Evolutionary conservation across 768 basidiomycete species (phyloP).

Genomic region (Crucibulum laeve): DNA sequence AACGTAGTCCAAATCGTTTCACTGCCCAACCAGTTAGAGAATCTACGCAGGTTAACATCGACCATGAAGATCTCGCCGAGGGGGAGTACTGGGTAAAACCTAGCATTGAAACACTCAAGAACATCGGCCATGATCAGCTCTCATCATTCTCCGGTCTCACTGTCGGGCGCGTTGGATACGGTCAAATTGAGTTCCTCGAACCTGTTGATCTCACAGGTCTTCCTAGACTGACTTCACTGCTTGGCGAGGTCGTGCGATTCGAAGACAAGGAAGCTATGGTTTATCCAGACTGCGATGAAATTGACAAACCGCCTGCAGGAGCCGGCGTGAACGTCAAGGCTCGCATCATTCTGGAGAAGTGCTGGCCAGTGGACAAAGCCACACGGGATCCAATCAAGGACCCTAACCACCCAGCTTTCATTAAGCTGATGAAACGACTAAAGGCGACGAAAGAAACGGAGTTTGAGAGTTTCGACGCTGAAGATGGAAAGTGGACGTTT

Average conservation of each 20-base stretch:
- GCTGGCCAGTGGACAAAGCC: conserved; percentile 90
- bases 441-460: conserved; percentile 82
- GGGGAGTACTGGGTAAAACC: conserved; percentile 95
- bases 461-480: conserved; percentile 76
- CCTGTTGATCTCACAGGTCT: conserved; percentile 85
- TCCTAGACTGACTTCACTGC: conserved; percentile 70
- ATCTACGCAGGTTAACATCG: conserved; percentile 19
- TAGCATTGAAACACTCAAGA: conserved; percentile 65
- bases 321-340: conserved; percentile 89
- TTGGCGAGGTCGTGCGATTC: conserved; percentile 86
- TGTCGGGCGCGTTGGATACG: conserved; percentile 90
- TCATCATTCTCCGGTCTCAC: conserved; percentile 70
- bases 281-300: conserved; percentile 87
- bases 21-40: conserved; percentile 21
- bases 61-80: conserved; percentile 48
- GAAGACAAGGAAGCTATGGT: conserved; percentile 91
- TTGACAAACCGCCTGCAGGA: conserved; percentile 78
- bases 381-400: conserved; percentile 90
- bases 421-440: conserved; percentile 76
- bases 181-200: conserved; percentile 79
- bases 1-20: conserved; percentile 37
- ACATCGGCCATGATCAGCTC: conserved; percentile 68
- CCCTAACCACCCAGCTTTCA: conserved; percentile 57
- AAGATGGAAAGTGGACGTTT: conserved; percentile 90
- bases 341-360: conserved; percentile 67